Conservation (phyloP, 225 moss, liverwort and hornwort species). For the Sphagnum contortum region DNA sequence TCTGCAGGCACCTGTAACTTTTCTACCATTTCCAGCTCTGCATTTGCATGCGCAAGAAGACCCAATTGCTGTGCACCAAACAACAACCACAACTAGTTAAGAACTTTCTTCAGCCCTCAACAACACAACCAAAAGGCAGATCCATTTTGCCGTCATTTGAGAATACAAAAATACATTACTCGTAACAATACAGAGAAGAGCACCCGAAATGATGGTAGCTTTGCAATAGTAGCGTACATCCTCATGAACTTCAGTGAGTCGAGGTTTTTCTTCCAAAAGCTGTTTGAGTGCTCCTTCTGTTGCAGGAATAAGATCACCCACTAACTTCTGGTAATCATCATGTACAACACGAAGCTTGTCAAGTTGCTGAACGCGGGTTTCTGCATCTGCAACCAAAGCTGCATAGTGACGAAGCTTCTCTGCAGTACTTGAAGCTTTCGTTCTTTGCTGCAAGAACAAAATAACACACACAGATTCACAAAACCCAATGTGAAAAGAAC, state of each 20-base stretch:
- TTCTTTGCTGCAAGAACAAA: conserved; percentile 60
- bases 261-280: conserved; percentile 39
- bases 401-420: conserved; percentile 41
- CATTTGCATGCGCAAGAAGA: conserved; percentile 71
- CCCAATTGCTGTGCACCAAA: conserved; percentile 42
- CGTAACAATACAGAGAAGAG: too few species aligned
- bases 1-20: conserved; percentile 65
- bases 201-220: too few species aligned
- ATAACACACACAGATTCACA: neutral
- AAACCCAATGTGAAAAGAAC: too few species aligned
- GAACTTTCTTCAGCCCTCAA: neutral
- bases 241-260: conserved; percentile 51
- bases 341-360: conserved; percentile 70
- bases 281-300: conserved; percentile 58
- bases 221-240: conserved; percentile 36
- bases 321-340: conserved; percentile 73
- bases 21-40: conserved; percentile 63
- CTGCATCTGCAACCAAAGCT: conserved; percentile 38
- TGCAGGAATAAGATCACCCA: conserved; percentile 62
- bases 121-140: conserved; percentile 12
- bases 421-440: conserved; percentile 35
- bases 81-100: too few species aligned
- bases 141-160: conserved; percentile 5
- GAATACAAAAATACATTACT: too few species aligned
- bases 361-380: conserved; percentile 53